Evolutionary conservation across 345 rosid genomes (phyloP), one percentile per base, ranked within the genome.

Genomic region (Ricinus communis): DNA sequence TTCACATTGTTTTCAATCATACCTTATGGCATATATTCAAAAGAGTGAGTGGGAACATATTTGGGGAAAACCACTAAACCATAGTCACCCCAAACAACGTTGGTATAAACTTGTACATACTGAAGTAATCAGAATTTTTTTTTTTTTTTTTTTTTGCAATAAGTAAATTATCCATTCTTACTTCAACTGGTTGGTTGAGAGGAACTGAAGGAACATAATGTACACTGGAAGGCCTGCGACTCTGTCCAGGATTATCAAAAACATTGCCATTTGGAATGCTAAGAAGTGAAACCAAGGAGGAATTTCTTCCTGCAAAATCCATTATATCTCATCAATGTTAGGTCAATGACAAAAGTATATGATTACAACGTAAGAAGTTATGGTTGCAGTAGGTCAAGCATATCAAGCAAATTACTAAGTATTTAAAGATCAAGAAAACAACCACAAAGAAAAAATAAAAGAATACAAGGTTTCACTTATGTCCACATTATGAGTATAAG

Each of bases 261-360:
- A 15, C 70, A 51, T 36, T 53, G 25, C 41, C 59, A 55, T 69
- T 8, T 24, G 63, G 70, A 69, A 62, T 46, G 51, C 55, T 55
- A 2, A 54, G 63, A 27, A 54, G 57, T 11, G 69, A 27, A 53
- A 40, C 65, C 36, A 45, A 62, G 16, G 73, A 55, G 15, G 64
- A 21, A 38, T 64, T 62, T 74, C 67, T 68, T 51, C 69, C 78
- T 62, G 43, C 31, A 62, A 68, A 74, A 15, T 14, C 33, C 30
- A 22, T 40, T 38, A 24, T 36, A 41, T n/a, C n/a, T 62, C 57
- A 43, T 43, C 57, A 62, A 55, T 12, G 3, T 28, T 54, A 27
- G 28, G 27, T 43, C 6, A 30, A 12, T 43, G 40, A 8, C 25
- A 36, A 55, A 43, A 22, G 14, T 36, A 21, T 53, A 31, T 9